Percentiles rank a stretch among this genome's conserved stretches.
Conservation (phyloP, 345 rosid species). For the Diplotaxis tenuifolia region DNA sequence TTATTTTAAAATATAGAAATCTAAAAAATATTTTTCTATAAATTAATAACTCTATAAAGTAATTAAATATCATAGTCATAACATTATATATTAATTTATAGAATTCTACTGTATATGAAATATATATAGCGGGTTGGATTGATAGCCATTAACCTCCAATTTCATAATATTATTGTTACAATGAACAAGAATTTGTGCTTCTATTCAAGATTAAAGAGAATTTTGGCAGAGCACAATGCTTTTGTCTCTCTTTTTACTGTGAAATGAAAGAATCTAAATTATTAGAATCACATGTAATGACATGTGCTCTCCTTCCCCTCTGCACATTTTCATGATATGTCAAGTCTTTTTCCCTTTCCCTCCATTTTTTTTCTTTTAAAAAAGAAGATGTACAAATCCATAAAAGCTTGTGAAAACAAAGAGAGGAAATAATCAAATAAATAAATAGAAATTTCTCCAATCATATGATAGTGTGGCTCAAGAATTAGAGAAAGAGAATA, state of each 20-base stretch:
- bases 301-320: slow-evolving; percentile 37
- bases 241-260: slow-evolving; percentile 28
- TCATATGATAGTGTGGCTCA: slow-evolving; percentile 37
- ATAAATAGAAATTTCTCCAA: slow-evolving; percentile 21
- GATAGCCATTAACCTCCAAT: background rate
- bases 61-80: no score
- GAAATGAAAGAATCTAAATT: slow-evolving; percentile 38
- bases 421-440: background rate
- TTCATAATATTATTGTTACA: background rate
- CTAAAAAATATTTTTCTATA: no score
- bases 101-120: background rate
- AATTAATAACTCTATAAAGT: no score
- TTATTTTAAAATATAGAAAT: no score
- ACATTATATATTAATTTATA: background rate
- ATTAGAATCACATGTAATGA: slow-evolving; percentile 42
- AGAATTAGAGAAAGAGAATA: slow-evolving; percentile 38
- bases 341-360: slow-evolving; percentile 32
- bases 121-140: background rate
- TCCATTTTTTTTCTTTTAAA: background rate
- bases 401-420: background rate
- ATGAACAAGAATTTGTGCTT: slow-evolving; percentile 4
- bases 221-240: slow-evolving; percentile 31
- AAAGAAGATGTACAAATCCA: slow-evolving; percentile 2
- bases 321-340: slow-evolving; percentile 35
- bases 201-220: slow-evolving; percentile 12